Evolutionary conservation across 176 grass and related monocot species (phyloP).

Genomic region (Sorghum bicolor): DNA sequence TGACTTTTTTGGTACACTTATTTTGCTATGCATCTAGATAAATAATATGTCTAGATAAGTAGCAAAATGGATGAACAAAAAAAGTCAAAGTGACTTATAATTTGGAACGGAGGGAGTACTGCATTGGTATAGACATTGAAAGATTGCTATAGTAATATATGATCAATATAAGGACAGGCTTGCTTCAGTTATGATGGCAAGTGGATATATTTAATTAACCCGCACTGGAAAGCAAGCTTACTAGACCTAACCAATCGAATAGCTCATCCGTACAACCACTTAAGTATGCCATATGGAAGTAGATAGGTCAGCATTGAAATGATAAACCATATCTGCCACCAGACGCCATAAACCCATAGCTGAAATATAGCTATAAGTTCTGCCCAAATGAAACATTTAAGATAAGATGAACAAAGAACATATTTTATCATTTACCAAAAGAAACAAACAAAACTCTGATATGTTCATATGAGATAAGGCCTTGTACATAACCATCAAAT

Average conservation of each 20-base stretch:
- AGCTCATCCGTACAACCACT: neutral
- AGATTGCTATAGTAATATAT: neutral
- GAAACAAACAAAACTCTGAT: neutral
- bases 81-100: no score
- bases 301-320: neutral
- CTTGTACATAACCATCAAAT: neutral
- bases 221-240: neutral
- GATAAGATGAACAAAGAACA: neutral
- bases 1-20: no score
- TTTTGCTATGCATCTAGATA: no score
- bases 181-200: neutral
- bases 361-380: neutral
- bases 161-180: neutral
- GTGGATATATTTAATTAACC: neutral
- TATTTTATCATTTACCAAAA: neutral
- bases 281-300: neutral
- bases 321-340: neutral
- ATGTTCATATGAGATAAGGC: neutral
- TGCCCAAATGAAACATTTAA: neutral
- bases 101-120: no score
- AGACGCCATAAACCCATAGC: neutral
- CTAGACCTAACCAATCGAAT: neutral
- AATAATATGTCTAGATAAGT: no score
- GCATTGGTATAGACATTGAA: neutral
- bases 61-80: no score